Percentiles rank a stretch among this genome's conserved stretches.
phyloP scores from a whole-genome alignment of 495 filamentous ascomycete species.

The Penicillium fimorum region DNA sequence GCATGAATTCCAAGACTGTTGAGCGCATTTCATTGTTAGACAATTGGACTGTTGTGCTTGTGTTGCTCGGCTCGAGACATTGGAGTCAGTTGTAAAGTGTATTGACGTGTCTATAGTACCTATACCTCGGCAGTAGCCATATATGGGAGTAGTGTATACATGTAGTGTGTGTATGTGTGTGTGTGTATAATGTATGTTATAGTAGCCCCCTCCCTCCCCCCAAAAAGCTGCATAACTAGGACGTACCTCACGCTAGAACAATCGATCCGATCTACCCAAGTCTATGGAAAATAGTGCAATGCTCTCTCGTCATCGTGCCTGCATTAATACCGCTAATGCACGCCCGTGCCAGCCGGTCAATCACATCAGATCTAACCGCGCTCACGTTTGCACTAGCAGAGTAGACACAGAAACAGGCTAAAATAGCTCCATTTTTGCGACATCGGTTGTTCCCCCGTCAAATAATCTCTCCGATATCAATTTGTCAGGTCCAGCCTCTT shows the following conservation, averaged over 20 bases:
- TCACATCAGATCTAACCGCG: constrained; percentile 30
- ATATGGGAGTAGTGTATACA: not conserved
- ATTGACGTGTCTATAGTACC: not conserved
- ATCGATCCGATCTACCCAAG: constrained; percentile 10
- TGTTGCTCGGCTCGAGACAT: constrained; percentile 10
- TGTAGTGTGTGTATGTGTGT: no score
- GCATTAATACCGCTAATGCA: constrained; percentile 29
- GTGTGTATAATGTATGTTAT: not conserved
- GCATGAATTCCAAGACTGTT: constrained; percentile 22
- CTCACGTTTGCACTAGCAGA: constrained; percentile 17
- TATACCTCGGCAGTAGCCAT: not conserved
- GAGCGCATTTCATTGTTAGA: constrained; percentile 7
- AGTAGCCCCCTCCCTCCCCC: no score
- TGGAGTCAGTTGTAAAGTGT: not conserved
- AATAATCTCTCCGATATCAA: constrained; percentile 11
- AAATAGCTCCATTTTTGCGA: constrained; percentile 9
- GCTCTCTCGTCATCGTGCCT: constrained; percentile 3
- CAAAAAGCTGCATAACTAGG: constrained; percentile 3
- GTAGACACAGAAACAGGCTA: constrained; percentile 16
- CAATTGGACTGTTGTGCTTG: constrained; percentile 9
- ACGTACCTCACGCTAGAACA: constrained; percentile 7
- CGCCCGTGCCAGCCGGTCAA: constrained; percentile 19
- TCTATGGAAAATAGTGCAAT: not conserved
- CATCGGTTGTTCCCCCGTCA: constrained; percentile 28
- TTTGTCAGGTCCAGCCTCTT: not conserved